Evolutionary conservation across 148 eudicot genomes (phyloP).

Genomic region (Rhododendron henanense): DNA sequence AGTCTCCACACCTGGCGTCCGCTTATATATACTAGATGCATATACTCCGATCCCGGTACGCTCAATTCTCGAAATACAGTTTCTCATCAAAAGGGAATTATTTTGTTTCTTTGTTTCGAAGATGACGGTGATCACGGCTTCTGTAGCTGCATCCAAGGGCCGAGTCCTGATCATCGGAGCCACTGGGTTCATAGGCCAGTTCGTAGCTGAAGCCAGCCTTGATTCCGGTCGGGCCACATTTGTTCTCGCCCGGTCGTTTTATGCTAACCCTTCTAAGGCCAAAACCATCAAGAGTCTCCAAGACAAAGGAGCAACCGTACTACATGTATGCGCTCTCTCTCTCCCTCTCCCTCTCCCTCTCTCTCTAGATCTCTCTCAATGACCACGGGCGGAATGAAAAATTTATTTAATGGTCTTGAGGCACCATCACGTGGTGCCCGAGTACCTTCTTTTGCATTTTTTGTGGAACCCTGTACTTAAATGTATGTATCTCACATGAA

Average conservation of each 20-base stretch:
- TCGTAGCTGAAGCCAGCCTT: slow-evolving; percentile 46
- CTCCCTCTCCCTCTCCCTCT: too few species aligned
- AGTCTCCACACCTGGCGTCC: background rate
- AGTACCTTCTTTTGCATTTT: background rate
- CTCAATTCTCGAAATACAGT: background rate
- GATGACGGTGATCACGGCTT: slow-evolving; percentile 12
- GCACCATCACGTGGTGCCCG: too few species aligned
- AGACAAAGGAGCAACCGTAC: slow-evolving; percentile 40
- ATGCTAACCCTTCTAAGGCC: slow-evolving; percentile 25
- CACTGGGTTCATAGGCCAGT: slow-evolving; percentile 61
- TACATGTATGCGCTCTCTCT: slow-evolving; percentile 29
- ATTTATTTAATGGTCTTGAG: too few species aligned
- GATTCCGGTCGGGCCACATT: slow-evolving; percentile 39
- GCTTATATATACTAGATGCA: background rate
- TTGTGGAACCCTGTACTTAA: too few species aligned
- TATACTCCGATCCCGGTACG: background rate
- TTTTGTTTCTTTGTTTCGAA: background rate
- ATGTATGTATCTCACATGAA: too few species aligned
- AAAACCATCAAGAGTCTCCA: slow-evolving; percentile 29
- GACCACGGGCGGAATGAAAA: too few species aligned
- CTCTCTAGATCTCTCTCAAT: background rate
- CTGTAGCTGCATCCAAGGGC: slow-evolving; percentile 15
- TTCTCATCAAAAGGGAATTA: background rate
- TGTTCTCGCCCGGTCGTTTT: slow-evolving; percentile 33
- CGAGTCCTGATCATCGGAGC: slow-evolving; percentile 46